Conservation (phyloP, 1,284 basidiomycete species). For the Trichosporon inkin region DNA sequence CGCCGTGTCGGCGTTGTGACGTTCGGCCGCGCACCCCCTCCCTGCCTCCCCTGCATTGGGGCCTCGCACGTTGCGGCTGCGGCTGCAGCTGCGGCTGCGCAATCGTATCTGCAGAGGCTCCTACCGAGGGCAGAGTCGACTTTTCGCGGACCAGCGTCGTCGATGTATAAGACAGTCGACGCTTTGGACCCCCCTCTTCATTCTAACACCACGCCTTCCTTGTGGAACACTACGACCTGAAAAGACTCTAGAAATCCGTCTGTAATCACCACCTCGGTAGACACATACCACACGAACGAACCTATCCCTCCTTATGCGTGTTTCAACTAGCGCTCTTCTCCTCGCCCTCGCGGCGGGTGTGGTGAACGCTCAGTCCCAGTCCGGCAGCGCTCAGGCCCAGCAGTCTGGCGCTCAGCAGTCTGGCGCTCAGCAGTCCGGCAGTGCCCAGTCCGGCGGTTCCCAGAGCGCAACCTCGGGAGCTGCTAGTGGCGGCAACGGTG, state of each 20-base stretch:
- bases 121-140: not conserved
- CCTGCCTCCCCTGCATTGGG: not conserved
- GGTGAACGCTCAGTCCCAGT: not conserved
- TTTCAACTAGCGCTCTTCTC: not conserved
- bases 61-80: too few relatives aligned
- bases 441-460: too few relatives aligned
- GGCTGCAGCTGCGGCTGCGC: not conserved
- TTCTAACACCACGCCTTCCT: too few relatives aligned
- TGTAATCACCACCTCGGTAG: not conserved
- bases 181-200: not conserved
- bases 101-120: not conserved
- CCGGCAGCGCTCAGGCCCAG: too few relatives aligned
- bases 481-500: not conserved
- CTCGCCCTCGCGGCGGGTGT: not conserved
- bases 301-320: not conserved
- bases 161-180: not conserved
- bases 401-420: too few relatives aligned
- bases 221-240: too few relatives aligned
- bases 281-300: not conserved
- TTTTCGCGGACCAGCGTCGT: not conserved
- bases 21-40: conserved; percentile 1
- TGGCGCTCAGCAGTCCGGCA: too few relatives aligned
- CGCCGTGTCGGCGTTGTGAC: conserved; percentile 1
- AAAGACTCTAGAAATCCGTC: too few relatives aligned
- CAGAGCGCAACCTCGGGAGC: not conserved